phyloP scores from a whole-genome alignment of 208 protist species.

The Eutreptiella sp. region DNA sequence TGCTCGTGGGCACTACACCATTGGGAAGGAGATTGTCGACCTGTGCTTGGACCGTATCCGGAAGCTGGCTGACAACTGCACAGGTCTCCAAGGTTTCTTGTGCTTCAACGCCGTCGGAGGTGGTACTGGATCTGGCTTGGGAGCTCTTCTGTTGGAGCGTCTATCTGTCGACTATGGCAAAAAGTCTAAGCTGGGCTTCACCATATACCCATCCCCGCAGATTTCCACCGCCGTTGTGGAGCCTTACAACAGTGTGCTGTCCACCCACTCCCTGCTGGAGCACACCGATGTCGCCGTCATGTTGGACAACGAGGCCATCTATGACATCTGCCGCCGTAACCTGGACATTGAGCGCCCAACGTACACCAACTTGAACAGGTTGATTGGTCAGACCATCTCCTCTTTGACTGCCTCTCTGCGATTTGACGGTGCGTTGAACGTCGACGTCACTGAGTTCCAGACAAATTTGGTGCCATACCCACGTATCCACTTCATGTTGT shows the following conservation, averaged over 20 bases:
- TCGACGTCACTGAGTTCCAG: conserved; percentile 94
- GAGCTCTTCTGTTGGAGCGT: conserved; percentile 89
- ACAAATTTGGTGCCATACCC: conserved; percentile 96
- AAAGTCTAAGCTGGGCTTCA: conserved; percentile 94
- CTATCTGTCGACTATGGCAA: conserved; percentile 96
- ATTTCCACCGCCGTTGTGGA: conserved; percentile 91
- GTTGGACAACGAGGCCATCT: conserved; percentile 94
- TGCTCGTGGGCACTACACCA: conserved; percentile 95
- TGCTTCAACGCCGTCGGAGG: conserved; percentile 97
- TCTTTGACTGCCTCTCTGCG: conserved; percentile 89
- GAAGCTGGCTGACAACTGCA: conserved; percentile 95
- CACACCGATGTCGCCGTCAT: conserved; percentile 85
- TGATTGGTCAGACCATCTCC: conserved; percentile 89
- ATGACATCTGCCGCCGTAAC: conserved; percentile 85
- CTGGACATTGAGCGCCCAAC: conserved; percentile 88
- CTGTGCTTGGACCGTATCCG: conserved; percentile 85
- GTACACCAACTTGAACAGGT: conserved; percentile 91
- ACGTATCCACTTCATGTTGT: conserved; percentile 92
- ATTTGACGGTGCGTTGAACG: conserved; percentile 91
- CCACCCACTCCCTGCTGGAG: conserved; percentile 87
- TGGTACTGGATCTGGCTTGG: conserved; percentile 96
- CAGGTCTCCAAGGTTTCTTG: conserved; percentile 96
- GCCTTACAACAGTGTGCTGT: conserved; percentile 94
- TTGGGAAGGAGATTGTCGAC: conserved; percentile 95
- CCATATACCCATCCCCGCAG: conserved; percentile 88